Percentiles rank a stretch among this genome's conserved stretches.
Evolutionary conservation across 2,329 filamentous ascomycete genomes (phyloP).

Genomic region (Bipolaris cookei): DNA sequence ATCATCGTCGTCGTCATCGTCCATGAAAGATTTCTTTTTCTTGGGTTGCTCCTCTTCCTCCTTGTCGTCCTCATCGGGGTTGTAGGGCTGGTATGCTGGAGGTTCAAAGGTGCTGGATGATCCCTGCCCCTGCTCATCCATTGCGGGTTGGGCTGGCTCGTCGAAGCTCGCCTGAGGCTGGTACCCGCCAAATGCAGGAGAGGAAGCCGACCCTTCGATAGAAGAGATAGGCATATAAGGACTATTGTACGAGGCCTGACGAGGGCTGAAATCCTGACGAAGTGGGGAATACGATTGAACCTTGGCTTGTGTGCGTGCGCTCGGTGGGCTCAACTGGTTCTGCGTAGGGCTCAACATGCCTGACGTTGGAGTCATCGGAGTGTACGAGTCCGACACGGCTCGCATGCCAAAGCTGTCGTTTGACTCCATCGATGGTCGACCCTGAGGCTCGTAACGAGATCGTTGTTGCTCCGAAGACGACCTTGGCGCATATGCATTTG

Average conservation of each 20-base stretch:
- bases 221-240: conserved; percentile 42
- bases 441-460: conserved; percentile 55
- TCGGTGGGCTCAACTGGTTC: conserved; percentile 39
- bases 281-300: conserved; percentile 43
- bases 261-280: conserved; percentile 32
- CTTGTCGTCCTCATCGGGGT: conserved; percentile 58
- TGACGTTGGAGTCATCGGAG: conserved; percentile 35
- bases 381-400: conserved; percentile 41
- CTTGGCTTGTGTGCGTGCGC: conserved; percentile 33
- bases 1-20: conserved; percentile 79
- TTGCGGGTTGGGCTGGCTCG: conserved; percentile 15
- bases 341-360: conserved; percentile 42
- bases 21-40: conserved; percentile 77
- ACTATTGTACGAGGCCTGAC: conserved; percentile 35
- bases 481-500: conserved; percentile 53
- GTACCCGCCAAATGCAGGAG: conserved; percentile 36
- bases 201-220: conserved; percentile 25
- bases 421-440: conserved; percentile 50
- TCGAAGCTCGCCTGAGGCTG: conserved; percentile 39
- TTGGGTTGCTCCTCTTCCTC: conserved; percentile 53
- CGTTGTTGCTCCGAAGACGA: conserved; percentile 60
- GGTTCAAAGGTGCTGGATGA: conserved; percentile 37
- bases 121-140: conserved; percentile 28
- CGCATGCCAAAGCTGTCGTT: conserved; percentile 33
- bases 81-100: conserved; percentile 55